Base-by-base conservation (phyloP, 208 protist species). In the Novymonas esmeraldas region DNA sequence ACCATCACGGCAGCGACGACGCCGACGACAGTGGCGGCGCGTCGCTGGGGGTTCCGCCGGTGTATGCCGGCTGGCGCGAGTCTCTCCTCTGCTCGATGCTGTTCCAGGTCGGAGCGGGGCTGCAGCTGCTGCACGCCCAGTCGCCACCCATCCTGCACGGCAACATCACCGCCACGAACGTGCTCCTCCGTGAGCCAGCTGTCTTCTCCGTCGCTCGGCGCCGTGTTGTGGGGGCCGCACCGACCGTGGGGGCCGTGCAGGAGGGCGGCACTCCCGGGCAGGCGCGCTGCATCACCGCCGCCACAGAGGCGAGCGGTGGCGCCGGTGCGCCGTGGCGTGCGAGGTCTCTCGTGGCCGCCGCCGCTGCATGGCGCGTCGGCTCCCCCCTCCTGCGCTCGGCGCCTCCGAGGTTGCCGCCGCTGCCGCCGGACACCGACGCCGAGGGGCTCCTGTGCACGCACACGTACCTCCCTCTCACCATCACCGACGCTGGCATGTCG, bases 401-500 rank as follows among this genome's bases (percentile, higher is more conserved):
- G 31, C 2, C 20, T 9, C 9, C 33, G 7, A 36, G 31, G 7
- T 41, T 34, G 16, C n/a, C 34, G 33, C 34, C 33, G 10, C 9
- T 20, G 39, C n/a, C 29, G 22, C 16, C 2, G 20, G 34, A 36
- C 7, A 36, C 6, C 5, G 34, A 26, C 34, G 54, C 31, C 3
- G 6, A 16, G 28, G 16, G 3, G 36, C 36, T 11, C 7, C 36
- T 41, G 36, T 11, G 56, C 6, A 16, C 39, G 39, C 56, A 48
- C 5, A 49, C 56, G 16, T 79, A 73, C 39, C 46, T 80, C 2
- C 63, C 75, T 9, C 55, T 80, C 24, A 70, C 64, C 38, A 36
- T 80, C 11, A 64, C 58, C 0, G 75, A 80, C 28, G 69, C 51
- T 31, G 75, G 75, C 9, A 80, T 80, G 75, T 75, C 75, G 59